These are phyloP conservation scores for Russula vinacea DNA, from an alignment of 768 basidiomycete genomes.

Conservation along the genomic window DNA sequence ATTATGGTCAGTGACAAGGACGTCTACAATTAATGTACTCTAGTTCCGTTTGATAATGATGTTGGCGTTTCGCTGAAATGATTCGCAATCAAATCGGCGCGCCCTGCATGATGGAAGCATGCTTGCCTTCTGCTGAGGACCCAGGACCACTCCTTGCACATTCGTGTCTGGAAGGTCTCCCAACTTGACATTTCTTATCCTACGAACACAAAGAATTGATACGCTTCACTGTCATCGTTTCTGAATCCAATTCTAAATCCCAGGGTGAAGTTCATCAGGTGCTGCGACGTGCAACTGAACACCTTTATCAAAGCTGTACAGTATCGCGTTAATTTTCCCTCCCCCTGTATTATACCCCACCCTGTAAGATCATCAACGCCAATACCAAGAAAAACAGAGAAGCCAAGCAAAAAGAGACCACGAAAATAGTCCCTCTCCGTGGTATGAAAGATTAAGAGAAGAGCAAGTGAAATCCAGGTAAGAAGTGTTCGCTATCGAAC, in stretches of 20 bases:
- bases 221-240: not conserved
- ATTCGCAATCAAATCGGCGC: too few species aligned
- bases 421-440: conserved; percentile 10
- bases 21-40: too few species aligned
- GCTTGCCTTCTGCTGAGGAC: too few species aligned
- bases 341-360: not conserved
- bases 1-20: too few species aligned
- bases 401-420: not conserved
- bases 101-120: too few species aligned
- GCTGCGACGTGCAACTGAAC: not conserved
- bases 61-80: too few species aligned
- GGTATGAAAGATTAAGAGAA: conserved; percentile 24
- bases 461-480: conserved; percentile 13
- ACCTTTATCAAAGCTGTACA: not conserved
- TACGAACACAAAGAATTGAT: not conserved
- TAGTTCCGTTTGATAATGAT: too few species aligned
- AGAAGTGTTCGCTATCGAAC: conserved; percentile 8
- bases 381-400: not conserved
- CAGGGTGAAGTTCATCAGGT: not conserved
- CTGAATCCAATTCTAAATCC: too few species aligned
- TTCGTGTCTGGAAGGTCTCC: not conserved
- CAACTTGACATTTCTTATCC: not conserved
- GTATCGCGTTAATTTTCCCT: not conserved
- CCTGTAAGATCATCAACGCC: not conserved
- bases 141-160: too few species aligned